Evolutionary conservation across 73 alveolate genomes (phyloP).

Genomic region (Paramecium biaurelia): DNA sequence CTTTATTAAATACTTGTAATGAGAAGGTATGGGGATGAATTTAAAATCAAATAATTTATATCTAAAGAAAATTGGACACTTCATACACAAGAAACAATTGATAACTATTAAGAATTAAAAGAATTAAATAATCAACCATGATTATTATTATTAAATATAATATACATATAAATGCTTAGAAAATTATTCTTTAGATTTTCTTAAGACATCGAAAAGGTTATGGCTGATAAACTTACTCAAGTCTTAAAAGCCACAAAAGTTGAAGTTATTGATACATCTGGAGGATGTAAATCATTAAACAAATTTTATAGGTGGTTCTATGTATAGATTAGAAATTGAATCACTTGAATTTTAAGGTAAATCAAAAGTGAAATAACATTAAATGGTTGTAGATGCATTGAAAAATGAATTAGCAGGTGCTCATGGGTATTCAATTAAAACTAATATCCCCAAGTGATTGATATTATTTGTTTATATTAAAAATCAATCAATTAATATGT

Average conservation of each 20-base stretch:
- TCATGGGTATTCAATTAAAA: neutral
- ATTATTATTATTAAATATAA: neutral
- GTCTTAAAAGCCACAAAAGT: slow-evolving; percentile 5
- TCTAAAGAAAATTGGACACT: slow-evolving; percentile 29
- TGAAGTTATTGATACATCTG: neutral
- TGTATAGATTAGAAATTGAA: neutral
- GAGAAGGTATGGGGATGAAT: neutral
- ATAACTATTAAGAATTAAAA: neutral
- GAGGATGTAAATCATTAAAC: neutral
- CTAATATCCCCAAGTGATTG: neutral
- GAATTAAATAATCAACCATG: neutral
- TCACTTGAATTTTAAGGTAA: neutral
- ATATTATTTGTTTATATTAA: neutral
- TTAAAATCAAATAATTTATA: neutral
- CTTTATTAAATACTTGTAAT: neutral
- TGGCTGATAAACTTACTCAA: neutral
- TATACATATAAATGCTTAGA: neutral
- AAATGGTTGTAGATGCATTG: neutral
- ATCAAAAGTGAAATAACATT: slow-evolving; percentile 27
- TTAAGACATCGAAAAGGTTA: neutral
- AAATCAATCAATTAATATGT: neutral
- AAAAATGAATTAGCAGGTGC: neutral
- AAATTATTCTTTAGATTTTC: neutral
- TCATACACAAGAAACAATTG: neutral
- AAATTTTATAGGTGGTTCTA: neutral